Conservation (phyloP, 768 basidiomycete genomes). For the Auricularia auricula-judae region DNA sequence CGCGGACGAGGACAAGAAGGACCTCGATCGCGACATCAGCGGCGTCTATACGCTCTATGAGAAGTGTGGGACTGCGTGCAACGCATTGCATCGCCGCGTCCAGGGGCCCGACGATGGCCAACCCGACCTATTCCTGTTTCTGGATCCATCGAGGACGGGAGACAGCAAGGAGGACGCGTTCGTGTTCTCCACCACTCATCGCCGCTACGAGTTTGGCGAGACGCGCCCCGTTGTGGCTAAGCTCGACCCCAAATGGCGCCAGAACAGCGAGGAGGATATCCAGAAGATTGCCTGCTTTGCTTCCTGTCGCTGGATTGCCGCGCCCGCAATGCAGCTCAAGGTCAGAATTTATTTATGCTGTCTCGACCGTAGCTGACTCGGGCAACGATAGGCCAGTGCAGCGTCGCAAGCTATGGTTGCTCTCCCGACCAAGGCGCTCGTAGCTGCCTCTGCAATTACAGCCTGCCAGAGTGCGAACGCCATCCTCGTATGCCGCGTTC, state of each 20-base stretch:
- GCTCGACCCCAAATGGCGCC: slow-evolving; percentile 71
- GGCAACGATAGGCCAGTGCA: slow-evolving; percentile 34
- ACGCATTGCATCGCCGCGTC: slow-evolving; percentile 63
- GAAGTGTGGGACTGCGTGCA: slow-evolving; percentile 82
- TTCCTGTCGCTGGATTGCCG: slow-evolving; percentile 53
- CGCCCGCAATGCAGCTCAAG: slow-evolving; percentile 34
- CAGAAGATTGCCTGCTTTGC: slow-evolving; percentile 47
- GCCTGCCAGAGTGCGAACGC: slow-evolving; percentile 70
- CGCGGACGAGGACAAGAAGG: slow-evolving; percentile 28
- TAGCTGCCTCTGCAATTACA: slow-evolving; percentile 41
- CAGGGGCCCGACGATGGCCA: slow-evolving; percentile 31
- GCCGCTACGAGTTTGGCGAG: slow-evolving; percentile 74
- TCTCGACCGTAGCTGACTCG: background rate
- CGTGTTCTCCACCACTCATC: slow-evolving; percentile 70
- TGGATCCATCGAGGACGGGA: slow-evolving; percentile 72
- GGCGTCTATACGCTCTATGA: slow-evolving; percentile 71
- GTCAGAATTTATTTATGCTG: slow-evolving; percentile 27
- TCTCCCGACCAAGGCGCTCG: slow-evolving; percentile 43
- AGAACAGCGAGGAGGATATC: slow-evolving; percentile 29
- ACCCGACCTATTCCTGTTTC: slow-evolving; percentile 61
- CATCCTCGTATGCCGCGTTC: slow-evolving; percentile 65
- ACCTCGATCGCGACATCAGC: slow-evolving; percentile 70
- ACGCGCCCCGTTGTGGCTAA: slow-evolving; percentile 66
- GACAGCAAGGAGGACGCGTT: slow-evolving; percentile 68
- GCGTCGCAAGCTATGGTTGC: slow-evolving; percentile 51